Conservation (phyloP, 768 basidiomycete genomes). For the Boletus edulis region DNA sequence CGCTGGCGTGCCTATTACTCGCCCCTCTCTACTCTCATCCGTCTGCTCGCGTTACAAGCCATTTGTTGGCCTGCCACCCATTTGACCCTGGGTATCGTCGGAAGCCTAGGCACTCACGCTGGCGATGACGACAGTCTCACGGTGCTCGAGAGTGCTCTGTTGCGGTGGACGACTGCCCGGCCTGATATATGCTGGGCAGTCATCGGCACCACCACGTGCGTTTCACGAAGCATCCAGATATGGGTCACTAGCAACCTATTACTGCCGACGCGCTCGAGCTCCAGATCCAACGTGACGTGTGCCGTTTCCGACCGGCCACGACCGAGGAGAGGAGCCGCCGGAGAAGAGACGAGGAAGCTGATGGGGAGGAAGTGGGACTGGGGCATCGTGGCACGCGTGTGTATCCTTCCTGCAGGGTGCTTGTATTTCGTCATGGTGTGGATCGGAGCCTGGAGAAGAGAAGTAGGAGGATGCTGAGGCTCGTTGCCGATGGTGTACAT, state of each 20-base stretch:
- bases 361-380: constrained; percentile 78
- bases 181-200: constrained; percentile 89
- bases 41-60: constrained; percentile 88
- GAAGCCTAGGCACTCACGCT: constrained; percentile 30
- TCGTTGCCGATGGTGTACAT: neutral
- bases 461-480: constrained; percentile 28
- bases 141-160: constrained; percentile 26
- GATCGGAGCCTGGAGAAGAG: constrained; percentile 45
- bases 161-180: constrained; percentile 49
- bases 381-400: constrained; percentile 64
- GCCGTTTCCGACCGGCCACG: constrained; percentile 21
- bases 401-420: constrained; percentile 69
- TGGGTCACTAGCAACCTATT: constrained; percentile 94
- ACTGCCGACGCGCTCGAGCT: constrained; percentile 1
- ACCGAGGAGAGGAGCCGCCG: constrained; percentile 12
- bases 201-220: constrained; percentile 85
- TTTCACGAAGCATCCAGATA: constrained; percentile 81
- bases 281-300: constrained; percentile 5
- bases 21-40: constrained; percentile 82
- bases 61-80: constrained; percentile 97
- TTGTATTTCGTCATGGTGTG: constrained; percentile 83
- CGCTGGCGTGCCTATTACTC: constrained; percentile 93
- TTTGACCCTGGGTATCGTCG: constrained; percentile 73
- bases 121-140: constrained; percentile 3
- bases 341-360: constrained; percentile 19